phyloP scores from a whole-genome alignment of 2,329 filamentous ascomycete genomes.

The Fusarium abutilonis region DNA sequence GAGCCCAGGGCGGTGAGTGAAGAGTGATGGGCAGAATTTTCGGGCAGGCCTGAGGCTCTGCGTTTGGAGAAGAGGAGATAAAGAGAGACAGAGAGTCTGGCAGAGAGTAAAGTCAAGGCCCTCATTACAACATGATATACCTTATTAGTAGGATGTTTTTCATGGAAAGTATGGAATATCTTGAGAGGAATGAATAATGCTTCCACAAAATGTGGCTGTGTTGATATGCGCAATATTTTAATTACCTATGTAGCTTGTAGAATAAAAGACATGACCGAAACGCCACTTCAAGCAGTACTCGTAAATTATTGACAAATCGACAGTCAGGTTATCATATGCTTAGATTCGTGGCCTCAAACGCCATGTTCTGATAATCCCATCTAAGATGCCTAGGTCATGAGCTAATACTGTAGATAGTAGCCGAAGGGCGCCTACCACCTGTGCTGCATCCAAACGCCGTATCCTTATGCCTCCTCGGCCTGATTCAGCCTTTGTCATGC shows the following conservation, averaged over 20 bases:
- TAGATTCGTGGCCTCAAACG: constrained; percentile 3
- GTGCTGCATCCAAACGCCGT: constrained; percentile 43
- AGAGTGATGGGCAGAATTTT: constrained; percentile 43
- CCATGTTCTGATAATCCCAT: constrained; percentile 28
- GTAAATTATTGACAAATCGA: neutral
- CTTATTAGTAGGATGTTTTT: too few species aligned
- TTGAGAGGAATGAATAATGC: too few species aligned
- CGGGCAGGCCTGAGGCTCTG: constrained; percentile 13
- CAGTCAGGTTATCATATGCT: neutral
- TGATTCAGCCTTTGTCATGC: constrained; percentile 33
- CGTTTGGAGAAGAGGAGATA: too few species aligned
- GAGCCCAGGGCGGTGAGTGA: constrained; percentile 41
- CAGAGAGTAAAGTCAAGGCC: too few species aligned
- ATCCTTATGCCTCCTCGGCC: constrained; percentile 29
- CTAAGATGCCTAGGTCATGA: constrained; percentile 23
- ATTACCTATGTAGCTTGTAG: too few species aligned
- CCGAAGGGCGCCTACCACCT: constrained; percentile 30
- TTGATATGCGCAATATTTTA: too few species aligned
- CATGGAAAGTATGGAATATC: too few species aligned
- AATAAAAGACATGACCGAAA: too few species aligned
- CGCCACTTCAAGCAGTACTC: too few species aligned
- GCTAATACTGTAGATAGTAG: constrained; percentile 28
- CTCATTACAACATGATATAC: too few species aligned
- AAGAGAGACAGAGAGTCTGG: too few species aligned
- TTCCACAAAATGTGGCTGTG: too few species aligned